These are phyloP conservation scores for Globisporangium sylvaticum DNA, from an alignment of 352 stramenopile genomes.

Conservation along the genomic window DNA sequence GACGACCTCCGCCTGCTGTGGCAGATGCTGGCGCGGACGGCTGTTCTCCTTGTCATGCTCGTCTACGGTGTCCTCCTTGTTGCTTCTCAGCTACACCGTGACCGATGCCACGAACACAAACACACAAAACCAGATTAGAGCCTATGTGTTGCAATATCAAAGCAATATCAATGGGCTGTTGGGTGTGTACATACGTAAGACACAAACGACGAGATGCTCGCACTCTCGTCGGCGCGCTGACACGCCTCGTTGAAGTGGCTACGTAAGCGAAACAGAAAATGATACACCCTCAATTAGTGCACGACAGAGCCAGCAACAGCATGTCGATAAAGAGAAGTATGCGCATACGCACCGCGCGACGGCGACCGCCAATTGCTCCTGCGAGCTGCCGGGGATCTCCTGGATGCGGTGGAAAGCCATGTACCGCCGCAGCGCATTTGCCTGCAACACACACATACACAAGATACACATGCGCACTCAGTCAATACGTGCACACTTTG, in stretches of 20 bases:
- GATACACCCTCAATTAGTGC: background rate
- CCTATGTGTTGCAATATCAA: background rate
- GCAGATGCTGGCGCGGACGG: conserved; percentile 11
- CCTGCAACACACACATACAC: conserved; percentile 18
- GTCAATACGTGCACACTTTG: background rate
- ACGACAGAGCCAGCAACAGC: background rate
- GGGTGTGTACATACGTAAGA: conserved; percentile 48
- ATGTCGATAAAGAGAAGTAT: background rate
- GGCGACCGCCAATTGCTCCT: conserved; percentile 50
- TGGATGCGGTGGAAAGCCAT: conserved; percentile 59
- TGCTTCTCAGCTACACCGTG: background rate
- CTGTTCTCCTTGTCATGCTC: conserved; percentile 36
- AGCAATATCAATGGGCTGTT: background rate
- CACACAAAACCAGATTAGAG: background rate
- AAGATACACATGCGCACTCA: background rate
- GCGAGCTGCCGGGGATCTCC: conserved; percentile 41
- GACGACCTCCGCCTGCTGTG: background rate
- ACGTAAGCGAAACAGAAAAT: conserved; percentile 5
- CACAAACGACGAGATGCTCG: conserved; percentile 63
- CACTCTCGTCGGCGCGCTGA: conserved; percentile 52
- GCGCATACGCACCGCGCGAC: conserved; percentile 45
- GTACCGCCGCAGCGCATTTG: conserved; percentile 62
- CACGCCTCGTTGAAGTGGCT: conserved; percentile 73
- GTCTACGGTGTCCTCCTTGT: background rate
- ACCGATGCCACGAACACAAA: background rate